These are phyloP conservation scores for Daldinia sp. DNA, from an alignment of 2,329 filamentous ascomycete genomes.

Conservation along the genomic window DNA sequence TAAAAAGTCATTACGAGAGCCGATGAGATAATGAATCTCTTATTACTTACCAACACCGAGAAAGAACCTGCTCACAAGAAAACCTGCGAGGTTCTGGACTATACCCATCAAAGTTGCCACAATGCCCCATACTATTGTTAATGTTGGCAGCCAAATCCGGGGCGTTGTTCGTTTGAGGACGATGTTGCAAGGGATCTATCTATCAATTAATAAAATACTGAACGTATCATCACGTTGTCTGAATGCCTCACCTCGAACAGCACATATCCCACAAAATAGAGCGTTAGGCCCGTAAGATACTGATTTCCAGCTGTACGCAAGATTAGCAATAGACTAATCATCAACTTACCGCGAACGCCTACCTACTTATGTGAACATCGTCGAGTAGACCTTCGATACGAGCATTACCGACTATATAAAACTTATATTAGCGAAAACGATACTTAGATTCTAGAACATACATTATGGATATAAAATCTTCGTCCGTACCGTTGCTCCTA, in stretches of 20 bases:
- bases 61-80: constrained; percentile 63
- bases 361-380: constrained; percentile 62
- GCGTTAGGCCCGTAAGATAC: constrained; percentile 70
- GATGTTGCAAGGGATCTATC: constrained; percentile 67
- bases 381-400: constrained; percentile 62
- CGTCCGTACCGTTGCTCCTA: constrained; percentile 62
- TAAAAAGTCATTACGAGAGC: neutral
- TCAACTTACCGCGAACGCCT: constrained; percentile 38
- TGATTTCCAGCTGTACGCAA: constrained; percentile 60
- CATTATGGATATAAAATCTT: constrained; percentile 43
- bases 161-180: constrained; percentile 68
- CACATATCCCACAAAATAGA: constrained; percentile 71
- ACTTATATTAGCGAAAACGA: neutral
- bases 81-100: constrained; percentile 58
- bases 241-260: constrained; percentile 59
- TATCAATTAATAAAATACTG: constrained; percentile 12
- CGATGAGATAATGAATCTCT: neutral
- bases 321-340: constrained; percentile 1
- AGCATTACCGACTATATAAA: constrained; percentile 62
- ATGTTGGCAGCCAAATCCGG: constrained; percentile 62
- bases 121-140: constrained; percentile 64
- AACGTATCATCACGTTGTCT: neutral
- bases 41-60: constrained; percentile 54
- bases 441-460: constrained; percentile 42
- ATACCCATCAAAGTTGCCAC: constrained; percentile 62